Evolutionary conservation across 2,329 filamentous ascomycete species (phyloP).

Genomic region (Arthrobotrys megalospora): DNA sequence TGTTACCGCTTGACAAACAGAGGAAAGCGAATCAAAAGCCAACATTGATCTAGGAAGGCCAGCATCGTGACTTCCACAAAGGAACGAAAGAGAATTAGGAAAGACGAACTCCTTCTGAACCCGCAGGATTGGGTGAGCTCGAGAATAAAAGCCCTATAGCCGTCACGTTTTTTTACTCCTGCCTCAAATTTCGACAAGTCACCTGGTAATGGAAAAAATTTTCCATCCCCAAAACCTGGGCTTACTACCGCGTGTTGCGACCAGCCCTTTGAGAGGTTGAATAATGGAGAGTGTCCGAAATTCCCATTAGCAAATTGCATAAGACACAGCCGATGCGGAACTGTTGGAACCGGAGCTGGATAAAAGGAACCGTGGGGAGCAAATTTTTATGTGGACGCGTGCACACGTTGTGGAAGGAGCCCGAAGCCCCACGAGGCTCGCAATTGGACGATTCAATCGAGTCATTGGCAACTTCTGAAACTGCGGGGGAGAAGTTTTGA

Average conservation of each 20-base stretch:
- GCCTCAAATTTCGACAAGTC: slow-evolving; percentile 40
- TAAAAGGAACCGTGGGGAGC: slow-evolving; percentile 33
- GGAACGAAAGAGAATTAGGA: slow-evolving; percentile 37
- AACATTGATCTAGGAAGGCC: slow-evolving; percentile 10
- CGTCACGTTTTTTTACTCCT: slow-evolving; percentile 49
- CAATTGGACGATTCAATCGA: slow-evolving; percentile 48
- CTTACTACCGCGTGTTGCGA: slow-evolving; percentile 43
- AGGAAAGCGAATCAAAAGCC: slow-evolving; percentile 2
- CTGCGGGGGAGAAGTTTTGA: slow-evolving; percentile 39
- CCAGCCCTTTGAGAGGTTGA: slow-evolving; percentile 25
- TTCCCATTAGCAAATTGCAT: slow-evolving; percentile 58
- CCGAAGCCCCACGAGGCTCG: slow-evolving; percentile 52
- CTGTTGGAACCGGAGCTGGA: slow-evolving; percentile 37
- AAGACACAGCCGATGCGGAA: slow-evolving; percentile 27
- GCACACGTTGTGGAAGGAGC: slow-evolving; percentile 31
- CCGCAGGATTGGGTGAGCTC: slow-evolving; percentile 48
- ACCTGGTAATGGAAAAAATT: slow-evolving; percentile 53
- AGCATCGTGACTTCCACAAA: slow-evolving; percentile 43
- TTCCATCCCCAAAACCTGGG: slow-evolving; percentile 25
- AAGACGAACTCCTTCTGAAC: slow-evolving; percentile 50
- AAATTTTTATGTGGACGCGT: slow-evolving; percentile 29
- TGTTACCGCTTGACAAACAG: not conserved
- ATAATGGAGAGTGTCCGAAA: slow-evolving; percentile 43
- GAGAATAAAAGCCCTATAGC: slow-evolving; percentile 30
- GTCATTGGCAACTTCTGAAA: slow-evolving; percentile 45